Base-by-base conservation (phyloP, 805 yeast genomes). In the Myxozyma sirexii region DNA sequence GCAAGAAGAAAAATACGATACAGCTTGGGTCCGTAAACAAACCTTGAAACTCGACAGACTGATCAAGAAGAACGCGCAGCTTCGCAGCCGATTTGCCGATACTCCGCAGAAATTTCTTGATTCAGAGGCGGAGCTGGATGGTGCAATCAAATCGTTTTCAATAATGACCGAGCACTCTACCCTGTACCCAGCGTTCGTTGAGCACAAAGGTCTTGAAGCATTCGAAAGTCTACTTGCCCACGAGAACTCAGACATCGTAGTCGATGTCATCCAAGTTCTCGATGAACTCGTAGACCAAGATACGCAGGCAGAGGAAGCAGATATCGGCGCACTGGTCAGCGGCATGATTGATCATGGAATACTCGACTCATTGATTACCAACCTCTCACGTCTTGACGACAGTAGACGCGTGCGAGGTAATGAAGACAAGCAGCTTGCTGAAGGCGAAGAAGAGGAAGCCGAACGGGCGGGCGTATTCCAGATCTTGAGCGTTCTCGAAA, bases 201-300 rank as follows among this genome's bases (percentile, higher is more conserved):
- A 63, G 26, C 50, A 43, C 12, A 53, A 47, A n/a, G 60, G 63
- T 1, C 33, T 57, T 10, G 53, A 44, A 10, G 26, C 43, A 5
- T 26, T 66, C 26, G 48, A 55, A 2, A 43, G 47, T 6, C 37
- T 60, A 6, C 26, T 66, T 44, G 52, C 47, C 17, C 69, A 66
- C 33, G 69, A 66, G 42, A 66, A 66, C 42, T 39, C 60, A 23
- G 69, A 66, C 37, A 60, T 66, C 19, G 62, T 59, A 44, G 51
- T 57, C 12, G 65, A 55, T n/a, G 63, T 50, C 8, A 47, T 63
- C n/a, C 67, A 65, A 44, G 37, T 60, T 19, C 45, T 66, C 17
- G 62, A 51, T 7, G 69, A 66, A 43, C 50, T 66, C 15, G 56
- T 67, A 7, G 68, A 66, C 38, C 64, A 54, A 27, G 68, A 65